phyloP scores from a whole-genome alignment of 345 rosid species.

The Linum trigynum region DNA sequence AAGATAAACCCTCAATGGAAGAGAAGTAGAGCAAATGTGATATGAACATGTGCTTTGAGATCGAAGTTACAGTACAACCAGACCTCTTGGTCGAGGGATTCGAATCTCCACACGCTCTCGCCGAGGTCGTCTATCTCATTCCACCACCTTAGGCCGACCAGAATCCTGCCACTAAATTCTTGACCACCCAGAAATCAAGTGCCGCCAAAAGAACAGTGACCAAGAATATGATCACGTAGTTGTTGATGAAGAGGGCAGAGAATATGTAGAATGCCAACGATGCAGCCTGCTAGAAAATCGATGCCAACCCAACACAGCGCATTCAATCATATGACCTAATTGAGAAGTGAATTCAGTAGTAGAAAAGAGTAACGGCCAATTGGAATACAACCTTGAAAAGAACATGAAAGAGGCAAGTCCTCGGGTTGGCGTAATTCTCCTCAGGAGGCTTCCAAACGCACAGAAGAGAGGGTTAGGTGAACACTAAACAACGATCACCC shows the following conservation, averaged over 20 bases:
- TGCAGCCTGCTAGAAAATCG: constrained; percentile 47
- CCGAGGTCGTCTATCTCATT: constrained; percentile 94
- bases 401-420: constrained; percentile 90
- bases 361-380: background rate
- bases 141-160: constrained; percentile 99
- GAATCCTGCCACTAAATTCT: constrained; percentile 96
- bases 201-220: constrained; percentile 95
- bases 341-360: background rate
- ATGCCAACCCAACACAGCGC: constrained; percentile 7
- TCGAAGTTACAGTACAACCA: constrained; percentile 4
- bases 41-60: background rate
- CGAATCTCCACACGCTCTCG: constrained; percentile 97
- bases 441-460: constrained; percentile 54
- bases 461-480: background rate
- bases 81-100: constrained; percentile 98
- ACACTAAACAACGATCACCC: background rate
- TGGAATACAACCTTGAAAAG: constrained; percentile 12
- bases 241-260: constrained; percentile 72
- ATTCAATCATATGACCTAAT: too few species aligned
- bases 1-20: too few species aligned
- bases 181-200: constrained; percentile 97
- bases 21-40: background rate
- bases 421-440: constrained; percentile 93
- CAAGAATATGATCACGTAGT: constrained; percentile 89
- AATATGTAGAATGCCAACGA: constrained; percentile 94